Base-by-base conservation (phyloP, 225 moss, liverwort and hornwort species). In the Takakia lepidozioides region DNA sequence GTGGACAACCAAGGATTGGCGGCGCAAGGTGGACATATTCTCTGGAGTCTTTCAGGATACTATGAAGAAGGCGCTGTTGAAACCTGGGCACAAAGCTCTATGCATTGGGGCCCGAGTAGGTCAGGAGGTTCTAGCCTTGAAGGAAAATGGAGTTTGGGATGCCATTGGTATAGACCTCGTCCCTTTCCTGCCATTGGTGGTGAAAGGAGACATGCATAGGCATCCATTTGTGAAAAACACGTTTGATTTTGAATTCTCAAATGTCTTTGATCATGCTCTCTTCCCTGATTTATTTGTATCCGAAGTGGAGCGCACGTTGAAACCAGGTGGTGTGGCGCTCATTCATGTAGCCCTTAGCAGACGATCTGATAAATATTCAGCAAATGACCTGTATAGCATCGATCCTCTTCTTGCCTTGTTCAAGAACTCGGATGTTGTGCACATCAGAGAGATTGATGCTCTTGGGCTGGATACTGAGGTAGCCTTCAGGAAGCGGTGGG, bases 21-120 rank as follows among this genome's bases (percentile, higher is more conserved):
- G 75, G 23, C 64, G 80, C 49, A 80, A 75, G 46, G 63, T 80
- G 21, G 70, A 75, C 21, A 70, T 74, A 3, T 70, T 71, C 32
- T 64, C 64, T 36, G 1, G 25, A 10, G 15, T 62, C 29, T 81
- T 75, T 36, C 65, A 58, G 48, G 27, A 22, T 17, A 43, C 42
- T 16, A 38, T 66, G 29, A 47, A 65, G n/a, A 65, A 55, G 20
- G 65, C 56, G 2, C 59, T 78, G 58, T n/a, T 78, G 4, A 17
- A 56, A 21, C 69, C 17, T 41, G 29, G 35, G n/a, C 55, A 78
- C 11, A 69, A 69, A 37, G 69, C 61, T 26, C 5, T 78, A 59
- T 78, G 78, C 46, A 59, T 78, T 1, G 73, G 78, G 28, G 78
- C 78, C 44, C 73, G 73, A 19, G 65, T 78, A 55, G 78, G 73